Conservation (phyloP, 495 filamentous ascomycete genomes). For the Hamigera avellanea region DNA sequence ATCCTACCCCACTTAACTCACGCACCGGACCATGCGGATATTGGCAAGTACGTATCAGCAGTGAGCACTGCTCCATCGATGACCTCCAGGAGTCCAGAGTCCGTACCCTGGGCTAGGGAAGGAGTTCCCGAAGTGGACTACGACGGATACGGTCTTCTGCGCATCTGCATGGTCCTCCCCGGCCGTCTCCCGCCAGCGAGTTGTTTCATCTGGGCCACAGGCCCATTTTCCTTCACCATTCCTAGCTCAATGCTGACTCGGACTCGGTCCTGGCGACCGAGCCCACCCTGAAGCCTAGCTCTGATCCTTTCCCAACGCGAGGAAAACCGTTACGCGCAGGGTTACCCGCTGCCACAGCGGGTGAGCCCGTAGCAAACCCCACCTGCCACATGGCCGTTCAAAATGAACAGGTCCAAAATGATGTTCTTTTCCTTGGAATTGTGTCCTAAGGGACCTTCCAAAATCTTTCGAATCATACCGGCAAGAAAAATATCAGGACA, state of each 20-base stretch:
- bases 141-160: neutral
- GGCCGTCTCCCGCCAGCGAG: too few species aligned
- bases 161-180: too few species aligned
- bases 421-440: neutral
- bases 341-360: slow-evolving; percentile 20
- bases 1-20: slow-evolving; percentile 16
- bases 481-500: too few species aligned
- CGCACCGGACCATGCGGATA: slow-evolving; percentile 16
- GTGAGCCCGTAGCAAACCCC: slow-evolving; percentile 26
- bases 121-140: neutral
- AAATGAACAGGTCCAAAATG: slow-evolving; percentile 1
- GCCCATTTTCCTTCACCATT: neutral
- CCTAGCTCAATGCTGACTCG: neutral
- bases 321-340: slow-evolving; percentile 25
- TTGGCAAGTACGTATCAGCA: slow-evolving; percentile 2
- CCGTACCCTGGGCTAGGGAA: neutral
- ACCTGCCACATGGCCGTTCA: slow-evolving; percentile 19
- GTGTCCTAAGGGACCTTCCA: neutral
- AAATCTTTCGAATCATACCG: neutral
- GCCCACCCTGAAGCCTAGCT: neutral
- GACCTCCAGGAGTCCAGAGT: too few species aligned
- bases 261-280: neutral
- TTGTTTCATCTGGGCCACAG: neutral
- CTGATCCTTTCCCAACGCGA: neutral
- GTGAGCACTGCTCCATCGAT: neutral